phyloP scores from a whole-genome alignment of 805 yeast genomes.

The Wickerhamiella slavikovae region DNA sequence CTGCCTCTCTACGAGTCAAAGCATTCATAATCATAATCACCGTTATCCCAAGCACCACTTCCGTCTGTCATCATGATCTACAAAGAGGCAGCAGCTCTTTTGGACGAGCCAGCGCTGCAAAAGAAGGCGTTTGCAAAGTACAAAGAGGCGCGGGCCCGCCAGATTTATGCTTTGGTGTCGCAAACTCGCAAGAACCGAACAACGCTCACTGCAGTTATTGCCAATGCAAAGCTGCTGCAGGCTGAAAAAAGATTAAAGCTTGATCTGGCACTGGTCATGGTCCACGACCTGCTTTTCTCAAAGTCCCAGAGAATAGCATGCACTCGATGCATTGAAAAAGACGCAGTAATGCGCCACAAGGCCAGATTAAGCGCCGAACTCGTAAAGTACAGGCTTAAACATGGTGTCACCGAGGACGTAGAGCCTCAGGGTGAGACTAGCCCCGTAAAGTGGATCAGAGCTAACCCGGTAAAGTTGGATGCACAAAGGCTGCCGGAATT shows the following conservation, averaged over 20 bases:
- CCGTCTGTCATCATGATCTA: slow-evolving; percentile 8
- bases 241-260: slow-evolving; percentile 28
- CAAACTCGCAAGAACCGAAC: slow-evolving; percentile 58
- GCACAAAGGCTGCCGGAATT: slow-evolving; percentile 17
- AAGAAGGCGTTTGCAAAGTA: slow-evolving; percentile 19
- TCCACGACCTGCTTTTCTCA: slow-evolving; percentile 64
- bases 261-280: slow-evolving; percentile 38
- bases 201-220: slow-evolving; percentile 39
- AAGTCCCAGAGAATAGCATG: slow-evolving; percentile 66
- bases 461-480: slow-evolving; percentile 39
- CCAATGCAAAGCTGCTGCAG: slow-evolving; percentile 43
- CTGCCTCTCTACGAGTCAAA: no score
- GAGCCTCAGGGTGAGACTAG: slow-evolving; percentile 7
- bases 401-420: slow-evolving; percentile 17
- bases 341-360: slow-evolving; percentile 55
- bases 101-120: slow-evolving; percentile 12
- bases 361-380: slow-evolving; percentile 69
- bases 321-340: slow-evolving; percentile 75
- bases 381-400: slow-evolving; percentile 52
- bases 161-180: slow-evolving; percentile 62
- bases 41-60: no score
- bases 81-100: slow-evolving; percentile 11
- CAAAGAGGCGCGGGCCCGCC: slow-evolving; percentile 52
- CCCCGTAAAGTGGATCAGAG: slow-evolving; percentile 29
- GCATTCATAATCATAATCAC: no score